phyloP scores from a whole-genome alignment of 495 filamentous ascomycete species.

The Penicillium canescens region DNA sequence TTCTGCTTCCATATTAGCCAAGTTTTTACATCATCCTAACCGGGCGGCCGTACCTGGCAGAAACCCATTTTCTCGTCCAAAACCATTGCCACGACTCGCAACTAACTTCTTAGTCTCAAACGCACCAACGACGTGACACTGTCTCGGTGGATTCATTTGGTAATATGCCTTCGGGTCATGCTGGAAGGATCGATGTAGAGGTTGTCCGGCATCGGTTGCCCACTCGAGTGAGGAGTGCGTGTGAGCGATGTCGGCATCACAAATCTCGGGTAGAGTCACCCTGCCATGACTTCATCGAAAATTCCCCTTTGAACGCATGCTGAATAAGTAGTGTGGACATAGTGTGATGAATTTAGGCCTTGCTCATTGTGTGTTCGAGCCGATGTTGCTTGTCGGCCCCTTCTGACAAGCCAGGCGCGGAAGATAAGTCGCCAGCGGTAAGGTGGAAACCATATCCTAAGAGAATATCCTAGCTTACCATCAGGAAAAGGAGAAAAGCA shows the following conservation, averaged over 20 bases:
- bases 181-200: too few relatives aligned
- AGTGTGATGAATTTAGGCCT: slow-evolving; percentile 34
- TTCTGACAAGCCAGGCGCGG: not conserved
- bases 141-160: too few relatives aligned
- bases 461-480: not conserved
- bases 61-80: too few relatives aligned
- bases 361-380: slow-evolving; percentile 30
- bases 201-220: slow-evolving; percentile 11
- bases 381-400: slow-evolving; percentile 24
- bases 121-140: too few relatives aligned
- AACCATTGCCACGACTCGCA: too few relatives aligned
- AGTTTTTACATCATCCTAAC: too few relatives aligned
- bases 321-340: not conserved
- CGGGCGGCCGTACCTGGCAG: too few relatives aligned
- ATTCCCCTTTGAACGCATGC: not conserved
- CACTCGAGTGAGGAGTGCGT: slow-evolving; percentile 31
- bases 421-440: slow-evolving; percentile 9
- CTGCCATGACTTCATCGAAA: not conserved
- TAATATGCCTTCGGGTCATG: too few relatives aligned
- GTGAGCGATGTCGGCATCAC: slow-evolving; percentile 31
- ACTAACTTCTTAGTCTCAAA: too few relatives aligned
- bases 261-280: slow-evolving; percentile 25
- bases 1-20: too few relatives aligned
- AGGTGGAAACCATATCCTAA: not conserved
- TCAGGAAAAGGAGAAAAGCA: too few relatives aligned